A percentile compares a stretch with the other conserved stretches of the same genome.
Evolutionary conservation across 331 rosid genomes (phyloP).

Genomic region (Erythrophleum ivorense): DNA sequence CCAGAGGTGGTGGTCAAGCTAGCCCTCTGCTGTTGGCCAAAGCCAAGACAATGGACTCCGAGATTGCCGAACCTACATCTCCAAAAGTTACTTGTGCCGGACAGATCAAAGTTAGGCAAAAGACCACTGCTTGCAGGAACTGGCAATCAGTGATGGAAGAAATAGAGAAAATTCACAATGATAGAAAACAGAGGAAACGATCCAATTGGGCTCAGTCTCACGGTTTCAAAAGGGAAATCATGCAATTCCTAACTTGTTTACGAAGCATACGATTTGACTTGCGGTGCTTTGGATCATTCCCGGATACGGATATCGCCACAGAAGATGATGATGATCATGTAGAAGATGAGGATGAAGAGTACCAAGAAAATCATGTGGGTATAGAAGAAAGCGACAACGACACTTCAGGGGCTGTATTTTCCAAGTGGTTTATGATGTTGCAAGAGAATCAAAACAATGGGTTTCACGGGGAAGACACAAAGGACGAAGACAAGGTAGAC

Average conservation of each 20-base stretch:
- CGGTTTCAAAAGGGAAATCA: conserved; percentile 81
- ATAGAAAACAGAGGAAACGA: conserved; percentile 56
- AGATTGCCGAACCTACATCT: conserved; percentile 76
- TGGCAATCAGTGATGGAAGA: conserved; percentile 94
- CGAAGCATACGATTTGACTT: conserved; percentile 68
- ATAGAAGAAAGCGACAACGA: conserved; percentile 46
- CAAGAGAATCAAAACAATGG: conserved; percentile 60
- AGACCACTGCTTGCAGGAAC: conserved; percentile 55
- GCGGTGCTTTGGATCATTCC: conserved; percentile 73
- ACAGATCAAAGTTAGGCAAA: conserved; percentile 81
- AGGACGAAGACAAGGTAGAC: background rate
- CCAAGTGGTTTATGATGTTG: conserved; percentile 87
- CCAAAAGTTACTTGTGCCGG: conserved; percentile 97
- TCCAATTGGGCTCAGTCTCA: conserved; percentile 63
- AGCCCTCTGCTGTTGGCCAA: conserved; percentile 77
- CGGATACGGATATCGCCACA: conserved; percentile 52
- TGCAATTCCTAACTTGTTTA: conserved; percentile 84
- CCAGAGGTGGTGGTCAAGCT: conserved; percentile 46
- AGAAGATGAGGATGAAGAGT: conserved; percentile 35
- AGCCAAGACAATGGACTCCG: conserved; percentile 60
- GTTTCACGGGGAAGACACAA: conserved; percentile 30
- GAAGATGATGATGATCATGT: conserved; percentile 49
- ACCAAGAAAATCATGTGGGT: conserved; percentile 35
- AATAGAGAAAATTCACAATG: conserved; percentile 78
- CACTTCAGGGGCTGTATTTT: conserved; percentile 58